Conservation (phyloP, 148 eudicot genomes). For the Simmondsia chinensis region DNA sequence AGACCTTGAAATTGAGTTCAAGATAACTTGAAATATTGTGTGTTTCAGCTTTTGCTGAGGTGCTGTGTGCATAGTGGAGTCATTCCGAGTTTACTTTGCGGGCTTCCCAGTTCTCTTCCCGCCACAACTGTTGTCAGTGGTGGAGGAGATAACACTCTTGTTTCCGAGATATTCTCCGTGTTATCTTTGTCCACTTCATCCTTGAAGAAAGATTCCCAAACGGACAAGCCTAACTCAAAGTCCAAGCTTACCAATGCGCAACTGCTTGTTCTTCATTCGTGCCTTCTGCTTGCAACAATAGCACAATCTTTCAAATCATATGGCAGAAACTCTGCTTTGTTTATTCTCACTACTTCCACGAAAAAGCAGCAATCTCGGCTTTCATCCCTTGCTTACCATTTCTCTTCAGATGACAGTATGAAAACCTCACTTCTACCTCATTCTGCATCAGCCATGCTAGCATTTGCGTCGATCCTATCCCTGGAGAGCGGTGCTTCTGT, state of each 20-base stretch:
- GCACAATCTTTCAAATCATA: constrained; percentile 75
- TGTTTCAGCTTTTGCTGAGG: constrained; percentile 69
- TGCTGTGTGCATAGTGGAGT: constrained; percentile 64
- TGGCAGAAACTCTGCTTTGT: constrained; percentile 73
- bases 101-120: constrained; percentile 86
- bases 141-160: constrained; percentile 83
- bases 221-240: constrained; percentile 40
- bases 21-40: too few relatives aligned
- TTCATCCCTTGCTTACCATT: constrained; percentile 71
- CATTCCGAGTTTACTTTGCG: constrained; percentile 62
- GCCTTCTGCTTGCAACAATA: constrained; percentile 68
- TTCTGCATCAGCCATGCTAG: constrained; percentile 81
- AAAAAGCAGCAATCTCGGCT: constrained; percentile 79
- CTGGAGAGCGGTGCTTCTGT: constrained; percentile 51
- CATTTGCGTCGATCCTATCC: constrained; percentile 74
- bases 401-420: constrained; percentile 60
- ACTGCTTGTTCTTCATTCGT: constrained; percentile 50
- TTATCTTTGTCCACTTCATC: constrained; percentile 52
- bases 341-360: constrained; percentile 71
- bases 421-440: constrained; percentile 50
- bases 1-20: too few relatives aligned
- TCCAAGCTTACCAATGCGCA: constrained; percentile 42
- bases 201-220: constrained; percentile 46
- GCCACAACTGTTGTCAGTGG: constrained; percentile 84
- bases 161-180: constrained; percentile 81